Evolutionary conservation across 169 alveolate species (phyloP), one percentile per base, ranked within the genome.

Genomic region (Plasmodium chabaudi): DNA sequence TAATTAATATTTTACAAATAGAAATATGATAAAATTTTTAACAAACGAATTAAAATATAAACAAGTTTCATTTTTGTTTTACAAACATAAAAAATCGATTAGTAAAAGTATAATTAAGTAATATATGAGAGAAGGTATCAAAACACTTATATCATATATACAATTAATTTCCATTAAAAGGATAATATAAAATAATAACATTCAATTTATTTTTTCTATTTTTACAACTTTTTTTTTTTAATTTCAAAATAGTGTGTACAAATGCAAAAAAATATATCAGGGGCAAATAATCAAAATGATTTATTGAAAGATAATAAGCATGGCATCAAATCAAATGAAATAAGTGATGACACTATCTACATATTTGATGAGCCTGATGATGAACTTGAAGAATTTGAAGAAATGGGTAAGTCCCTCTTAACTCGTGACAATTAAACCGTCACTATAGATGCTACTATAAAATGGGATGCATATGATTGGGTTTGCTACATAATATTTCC

Each of bases 291-390:
- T 47, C 42, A 55, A 44, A 82, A 82, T 67, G 90, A 67, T 39
- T 23, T 56, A 25, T 7, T 67, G 72, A 82, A 82, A 71, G 79
- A 65, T 6, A 59, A 69, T n/a, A 82, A 67, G 21, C 44, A 17
- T 19, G 84, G 68, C 5, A 60, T 10, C 7, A 68, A 82, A 82
- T 15, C 65, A 27, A 82, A 82, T 17, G 90, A 82, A 27, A 34
- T 12, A 9, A 47, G 44, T 46, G 90, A 68, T 2, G 90, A 82
- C 25, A 82, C 67, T 23, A 23, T 82, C n/a, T 82, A 82, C 39
- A 82, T 82, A 34, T 82, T 82, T 46, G 90, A 82, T 67, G 90
- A 82, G 23, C 90, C 90, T 27, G 90, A 82, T 67, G 90, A 82
- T 55, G 90, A 82, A 59, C 25, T 82, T 61, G 90, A 82, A 46